These are phyloP conservation scores for Colletotrichum camelliae DNA, from an alignment of 2,329 filamentous ascomycete genomes.

Conservation along the genomic window DNA sequence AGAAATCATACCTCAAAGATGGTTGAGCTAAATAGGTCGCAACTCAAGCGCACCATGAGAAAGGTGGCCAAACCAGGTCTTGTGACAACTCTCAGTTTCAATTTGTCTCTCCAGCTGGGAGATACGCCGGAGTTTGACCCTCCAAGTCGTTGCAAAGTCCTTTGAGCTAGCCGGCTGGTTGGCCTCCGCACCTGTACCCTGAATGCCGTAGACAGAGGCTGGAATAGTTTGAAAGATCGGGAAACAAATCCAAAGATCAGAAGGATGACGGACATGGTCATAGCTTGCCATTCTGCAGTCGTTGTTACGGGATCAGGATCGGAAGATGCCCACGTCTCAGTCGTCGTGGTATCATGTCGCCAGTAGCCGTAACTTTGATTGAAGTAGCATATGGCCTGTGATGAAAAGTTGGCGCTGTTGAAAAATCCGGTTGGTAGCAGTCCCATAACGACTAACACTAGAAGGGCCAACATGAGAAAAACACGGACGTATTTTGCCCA, in stretches of 20 bases:
- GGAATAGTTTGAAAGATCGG: neutral
- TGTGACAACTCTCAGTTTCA: neutral
- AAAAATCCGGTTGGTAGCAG: neutral
- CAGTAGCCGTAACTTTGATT: neutral
- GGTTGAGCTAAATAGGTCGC: neutral
- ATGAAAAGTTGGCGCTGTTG: neutral
- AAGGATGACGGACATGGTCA: neutral
- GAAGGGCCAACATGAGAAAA: neutral
- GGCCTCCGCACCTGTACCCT: neutral
- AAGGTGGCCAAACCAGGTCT: neutral
- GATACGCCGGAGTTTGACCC: neutral
- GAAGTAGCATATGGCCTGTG: neutral
- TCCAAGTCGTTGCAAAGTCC: neutral
- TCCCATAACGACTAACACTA: neutral
- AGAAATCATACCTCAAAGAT: neutral
- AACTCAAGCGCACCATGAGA: neutral
- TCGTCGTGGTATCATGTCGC: too few species aligned
- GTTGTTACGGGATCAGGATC: neutral
- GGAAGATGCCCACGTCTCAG: neutral
- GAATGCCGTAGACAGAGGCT: neutral
- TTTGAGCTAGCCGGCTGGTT: neutral
- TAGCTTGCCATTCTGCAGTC: neutral
- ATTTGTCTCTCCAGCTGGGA: neutral
- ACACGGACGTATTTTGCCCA: neutral
- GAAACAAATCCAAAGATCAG: neutral